Conservation (phyloP, 2,329 filamentous ascomycete genomes). For the Fusarium anguioides region DNA sequence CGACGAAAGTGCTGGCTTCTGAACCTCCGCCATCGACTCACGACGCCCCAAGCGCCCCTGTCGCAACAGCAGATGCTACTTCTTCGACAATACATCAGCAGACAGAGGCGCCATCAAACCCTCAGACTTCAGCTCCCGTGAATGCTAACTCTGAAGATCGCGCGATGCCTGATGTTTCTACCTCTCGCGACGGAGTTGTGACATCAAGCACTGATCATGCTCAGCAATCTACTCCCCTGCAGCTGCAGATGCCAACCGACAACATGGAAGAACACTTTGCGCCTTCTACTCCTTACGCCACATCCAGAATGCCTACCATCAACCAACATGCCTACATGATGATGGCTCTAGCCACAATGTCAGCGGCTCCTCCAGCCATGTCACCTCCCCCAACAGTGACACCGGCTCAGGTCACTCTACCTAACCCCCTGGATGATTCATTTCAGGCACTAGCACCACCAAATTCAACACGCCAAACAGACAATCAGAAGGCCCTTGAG, state of each 20-base stretch:
- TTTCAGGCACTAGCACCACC: constrained; percentile 45
- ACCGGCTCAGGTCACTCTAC: constrained; percentile 59
- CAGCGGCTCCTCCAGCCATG: constrained; percentile 51
- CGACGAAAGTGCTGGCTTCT: constrained; percentile 7
- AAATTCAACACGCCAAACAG: constrained; percentile 50
- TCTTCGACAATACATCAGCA: constrained; percentile 30
- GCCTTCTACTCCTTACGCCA: constrained; percentile 51
- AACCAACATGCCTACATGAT: constrained; percentile 58
- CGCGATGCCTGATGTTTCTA: constrained; percentile 39
- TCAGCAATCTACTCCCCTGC: constrained; percentile 39
- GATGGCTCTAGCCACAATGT: constrained; percentile 58
- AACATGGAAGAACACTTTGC: constrained; percentile 44
- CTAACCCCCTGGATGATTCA: constrained; percentile 50
- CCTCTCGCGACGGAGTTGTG: constrained; percentile 10
- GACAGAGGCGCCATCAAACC: constrained; percentile 31
- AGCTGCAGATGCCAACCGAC: constrained; percentile 29
- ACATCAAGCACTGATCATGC: constrained; percentile 17
- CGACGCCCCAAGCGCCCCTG: constrained; percentile 9
- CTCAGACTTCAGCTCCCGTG: constrained; percentile 18
- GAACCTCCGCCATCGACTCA: constrained; percentile 33
- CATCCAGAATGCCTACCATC: constrained; percentile 48
- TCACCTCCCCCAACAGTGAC: constrained; percentile 58
- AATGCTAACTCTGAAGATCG: constrained; percentile 33
- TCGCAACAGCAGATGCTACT: constrained; percentile 19
- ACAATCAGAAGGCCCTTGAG: constrained; percentile 59